Evolutionary conservation across 2,329 filamentous ascomycete genomes (phyloP), one percentile per base, ranked within the genome.

Genomic region (Colletotrichum godetiae): DNA sequence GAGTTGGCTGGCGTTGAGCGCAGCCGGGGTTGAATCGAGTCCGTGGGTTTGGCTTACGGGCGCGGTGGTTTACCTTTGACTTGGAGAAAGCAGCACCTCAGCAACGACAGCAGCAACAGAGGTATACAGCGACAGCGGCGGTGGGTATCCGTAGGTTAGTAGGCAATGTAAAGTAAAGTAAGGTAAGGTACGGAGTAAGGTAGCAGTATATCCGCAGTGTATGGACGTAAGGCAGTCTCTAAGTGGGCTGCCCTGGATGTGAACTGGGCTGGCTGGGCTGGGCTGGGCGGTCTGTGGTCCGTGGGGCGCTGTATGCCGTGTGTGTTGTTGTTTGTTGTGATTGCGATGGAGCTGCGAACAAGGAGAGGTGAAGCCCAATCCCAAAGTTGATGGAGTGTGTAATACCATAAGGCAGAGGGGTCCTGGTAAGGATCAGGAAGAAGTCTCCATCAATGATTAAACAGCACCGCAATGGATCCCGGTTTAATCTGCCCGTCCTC

Each of bases 1-100:
- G 71, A 73, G 71, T 71, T 71, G 71, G 67, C 71, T 66, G 70
- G 70, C 60, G 61, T 73, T 71, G 71, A 73, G 67, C 60, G 56
- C 57, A 49, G 67, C 71, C 67, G 49, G 71, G 71, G 60, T 70
- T 29, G 46, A 52, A 12, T 52, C 24, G 65, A 55, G 59, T 67
- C 68, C 55, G 68, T 67, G 68, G 56, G 62, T 65, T 55, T 42
- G 27, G 27, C 27, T 29, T 29, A 5, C 27, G 2, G 27, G 27
- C 27, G 27, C 27, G 27, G 27, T 29, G 15, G 27, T 29, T 19
- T 10, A n/a, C 27, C 27, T 57, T n/a, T 29, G 27, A 29, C 15
- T 29, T 57, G 29, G 27, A 4, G 15, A 37, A 22, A 59, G 59
- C 59, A 49, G 15, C 59, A 31, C 27, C 27, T 29, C 42, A 13